phyloP scores from a whole-genome alignment of 352 stramenopile species.

The Pythium rhizo-oryzae region DNA sequence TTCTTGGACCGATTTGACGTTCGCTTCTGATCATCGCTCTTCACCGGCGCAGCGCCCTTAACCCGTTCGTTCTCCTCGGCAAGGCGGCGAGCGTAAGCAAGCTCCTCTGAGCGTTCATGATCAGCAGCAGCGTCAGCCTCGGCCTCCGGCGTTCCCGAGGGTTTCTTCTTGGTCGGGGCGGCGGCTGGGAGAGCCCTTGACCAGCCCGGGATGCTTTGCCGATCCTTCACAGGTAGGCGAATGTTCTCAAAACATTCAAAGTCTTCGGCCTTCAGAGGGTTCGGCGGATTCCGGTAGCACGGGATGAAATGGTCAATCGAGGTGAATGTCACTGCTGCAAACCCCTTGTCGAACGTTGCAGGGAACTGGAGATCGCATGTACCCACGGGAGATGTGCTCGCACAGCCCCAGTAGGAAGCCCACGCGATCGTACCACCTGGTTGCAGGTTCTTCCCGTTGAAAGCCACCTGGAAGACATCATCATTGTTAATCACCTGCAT shows the following conservation, averaged over 20 bases:
- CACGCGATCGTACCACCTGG: constrained; percentile 70
- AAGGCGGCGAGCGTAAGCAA: constrained; percentile 12
- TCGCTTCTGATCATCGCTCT: constrained; percentile 10
- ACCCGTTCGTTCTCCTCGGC: constrained; percentile 16
- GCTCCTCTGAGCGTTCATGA: constrained; percentile 4
- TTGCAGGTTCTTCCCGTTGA: constrained; percentile 79
- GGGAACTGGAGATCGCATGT: constrained; percentile 77
- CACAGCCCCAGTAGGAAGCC: constrained; percentile 84
- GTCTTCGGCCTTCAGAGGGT: constrained; percentile 72
- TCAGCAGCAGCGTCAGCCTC: neutral
- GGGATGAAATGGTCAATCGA: constrained; percentile 83
- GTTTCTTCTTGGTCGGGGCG: neutral
- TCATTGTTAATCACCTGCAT: neutral
- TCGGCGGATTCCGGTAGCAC: constrained; percentile 83
- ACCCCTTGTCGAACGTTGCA: constrained; percentile 60
- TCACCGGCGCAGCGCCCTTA: constrained; percentile 1
- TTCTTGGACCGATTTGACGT: constrained; percentile 20
- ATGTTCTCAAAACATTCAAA: constrained; percentile 72
- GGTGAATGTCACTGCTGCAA: constrained; percentile 72
- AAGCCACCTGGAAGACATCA: constrained; percentile 31
- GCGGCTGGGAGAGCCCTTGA: constrained; percentile 31
- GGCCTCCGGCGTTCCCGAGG: neutral
- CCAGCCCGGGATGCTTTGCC: constrained; percentile 80
- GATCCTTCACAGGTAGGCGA: constrained; percentile 78
- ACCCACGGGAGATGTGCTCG: constrained; percentile 54